Evolutionary conservation across 495 filamentous ascomycete species (phyloP).

Genomic region (Aspergillus sparsus): DNA sequence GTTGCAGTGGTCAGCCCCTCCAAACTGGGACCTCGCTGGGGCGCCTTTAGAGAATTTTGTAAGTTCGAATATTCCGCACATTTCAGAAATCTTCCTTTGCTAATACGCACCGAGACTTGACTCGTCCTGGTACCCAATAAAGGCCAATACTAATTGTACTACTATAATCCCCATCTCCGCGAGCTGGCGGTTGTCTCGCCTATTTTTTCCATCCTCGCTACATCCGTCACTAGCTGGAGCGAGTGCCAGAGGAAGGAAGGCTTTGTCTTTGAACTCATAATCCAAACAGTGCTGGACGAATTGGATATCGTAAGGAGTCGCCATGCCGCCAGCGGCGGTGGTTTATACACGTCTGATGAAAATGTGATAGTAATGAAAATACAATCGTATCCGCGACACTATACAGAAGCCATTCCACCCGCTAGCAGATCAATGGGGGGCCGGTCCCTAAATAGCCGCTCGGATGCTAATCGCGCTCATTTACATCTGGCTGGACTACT

Average conservation of each 20-base stretch:
- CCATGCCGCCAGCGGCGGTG: too few species aligned
- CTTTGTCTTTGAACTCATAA: background rate
- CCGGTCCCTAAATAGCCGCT: too few species aligned
- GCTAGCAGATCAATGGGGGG: too few species aligned
- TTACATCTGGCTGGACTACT: too few species aligned
- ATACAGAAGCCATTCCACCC: too few species aligned
- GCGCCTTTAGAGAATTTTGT: background rate
- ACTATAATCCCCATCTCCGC: background rate
- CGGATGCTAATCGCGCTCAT: too few species aligned
- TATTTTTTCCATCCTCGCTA: background rate
- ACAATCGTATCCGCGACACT: too few species aligned
- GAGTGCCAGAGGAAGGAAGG: background rate
- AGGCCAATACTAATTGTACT: background rate
- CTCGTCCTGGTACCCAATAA: constrained; percentile 1
- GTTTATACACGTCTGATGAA: too few species aligned
- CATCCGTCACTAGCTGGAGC: background rate
- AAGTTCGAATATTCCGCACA: background rate
- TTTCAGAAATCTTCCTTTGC: background rate
- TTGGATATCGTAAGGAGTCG: too few species aligned
- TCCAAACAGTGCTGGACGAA: background rate
- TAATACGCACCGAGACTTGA: background rate
- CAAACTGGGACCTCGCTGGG: background rate
- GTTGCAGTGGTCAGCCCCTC: background rate
- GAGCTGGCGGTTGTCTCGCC: background rate
- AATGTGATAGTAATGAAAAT: too few species aligned